A percentile compares a stretch with the other conserved stretches of the same genome.
Conservation (phyloP, 371 early-diverging fungal species). For the Saksenaea vasiformis region DNA sequence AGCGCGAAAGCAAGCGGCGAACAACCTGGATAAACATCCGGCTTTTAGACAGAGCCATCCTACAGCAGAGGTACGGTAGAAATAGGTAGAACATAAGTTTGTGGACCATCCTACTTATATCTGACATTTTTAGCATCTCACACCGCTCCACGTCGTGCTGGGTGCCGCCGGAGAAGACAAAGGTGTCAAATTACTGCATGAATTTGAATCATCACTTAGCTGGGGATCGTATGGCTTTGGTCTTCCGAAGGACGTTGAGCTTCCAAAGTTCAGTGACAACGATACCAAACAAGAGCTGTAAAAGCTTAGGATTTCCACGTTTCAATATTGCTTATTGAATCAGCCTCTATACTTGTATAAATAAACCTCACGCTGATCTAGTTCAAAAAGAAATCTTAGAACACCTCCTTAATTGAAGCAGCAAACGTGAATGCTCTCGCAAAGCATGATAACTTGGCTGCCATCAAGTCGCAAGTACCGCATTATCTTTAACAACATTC, state of each 20-base stretch:
- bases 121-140: conserved; percentile 16
- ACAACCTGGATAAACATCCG: conserved; percentile 18
- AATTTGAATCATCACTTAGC: conserved; percentile 16
- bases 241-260: conserved; percentile 6
- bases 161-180: conserved; percentile 32
- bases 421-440: no score
- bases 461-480: no score
- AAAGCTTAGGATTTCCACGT: background rate
- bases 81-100: background rate
- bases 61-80: conserved; percentile 25
- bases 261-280: conserved; percentile 4
- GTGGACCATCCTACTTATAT: no score
- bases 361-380: no score
- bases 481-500: no score
- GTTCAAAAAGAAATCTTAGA: no score
- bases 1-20: conserved; percentile 18
- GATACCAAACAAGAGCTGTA: no score
- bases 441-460: no score
- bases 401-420: no score
- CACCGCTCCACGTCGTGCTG: conserved; percentile 33
- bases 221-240: conserved; percentile 31
- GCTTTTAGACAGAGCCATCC: conserved; percentile 30
- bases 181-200: conserved; percentile 21
- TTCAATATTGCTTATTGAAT: background rate
- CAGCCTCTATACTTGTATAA: no score